Evolutionary conservation across 768 basidiomycete genomes (phyloP), one percentile per base, ranked within the genome.

Genomic region (Kwoniella dendrophila): DNA sequence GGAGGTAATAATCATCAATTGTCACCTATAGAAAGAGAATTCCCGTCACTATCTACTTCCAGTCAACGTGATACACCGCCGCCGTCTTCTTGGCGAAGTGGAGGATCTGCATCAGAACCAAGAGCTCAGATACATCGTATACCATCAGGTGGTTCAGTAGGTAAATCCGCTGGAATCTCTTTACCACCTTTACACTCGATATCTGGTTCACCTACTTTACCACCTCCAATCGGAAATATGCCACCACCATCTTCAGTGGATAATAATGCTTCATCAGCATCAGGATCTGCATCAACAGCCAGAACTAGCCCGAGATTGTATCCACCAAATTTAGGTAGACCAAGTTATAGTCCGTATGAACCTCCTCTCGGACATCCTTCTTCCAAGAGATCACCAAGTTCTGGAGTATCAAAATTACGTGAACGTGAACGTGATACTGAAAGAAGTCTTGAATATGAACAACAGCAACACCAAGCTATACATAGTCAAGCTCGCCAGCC

Each of bases 151-250:
- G 34, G 53, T 14, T 44, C 33, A n/a, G 12, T 10, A 11, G 52
- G 45, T 5, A 34, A 45, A 30, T 48, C 34, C 16, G 36, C 32
- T 26, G 60, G 60, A 11, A 49, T 62, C 10, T 44, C 27, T 6
- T 26, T 62, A 10, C 60, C 60, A 18, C 47, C 60, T 7, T 38
- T 62, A 4, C 53, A 62, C 22, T 55, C 60, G 8, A 62, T 62
- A 20, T 53, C 60, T n/a, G 34, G 53, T 3, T 62, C 60, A 32
- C 60, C 60, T 3, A 29, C 22, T 8, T 27, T 62, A 18, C 60
- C 53, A 24, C 60, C 60, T 4, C 41, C 59, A 10, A 4, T 29
- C 49, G 24, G 33, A n/a, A 12, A 59, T 16, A 12, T 43, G 32
- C 27, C 43, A 43, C 45, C 52, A 36, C 50, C 52, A 18, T 36